Conservation (phyloP, 257 asterid genomes). For the Plectranthus barbatus region DNA sequence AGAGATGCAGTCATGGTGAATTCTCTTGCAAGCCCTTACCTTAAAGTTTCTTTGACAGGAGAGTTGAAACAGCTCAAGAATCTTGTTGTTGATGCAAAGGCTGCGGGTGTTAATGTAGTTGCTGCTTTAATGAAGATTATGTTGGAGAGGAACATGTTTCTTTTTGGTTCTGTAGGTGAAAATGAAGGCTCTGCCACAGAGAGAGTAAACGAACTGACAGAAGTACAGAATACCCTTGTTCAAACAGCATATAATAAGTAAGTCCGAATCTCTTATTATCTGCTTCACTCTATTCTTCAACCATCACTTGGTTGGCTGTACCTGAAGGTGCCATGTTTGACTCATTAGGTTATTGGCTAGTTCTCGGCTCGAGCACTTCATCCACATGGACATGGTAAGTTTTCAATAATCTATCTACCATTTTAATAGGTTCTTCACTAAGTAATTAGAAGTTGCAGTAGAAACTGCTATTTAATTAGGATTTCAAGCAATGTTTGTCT, state of each 20-base stretch:
- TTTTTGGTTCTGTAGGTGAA: constrained; percentile 63
- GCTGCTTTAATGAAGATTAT: constrained; percentile 52
- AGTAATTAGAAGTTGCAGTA: no score
- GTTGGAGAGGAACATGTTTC: constrained; percentile 66
- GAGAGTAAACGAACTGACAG: constrained; percentile 61
- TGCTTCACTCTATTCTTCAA: not conserved
- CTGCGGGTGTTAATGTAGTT: constrained; percentile 34
- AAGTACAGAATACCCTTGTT: constrained; percentile 51
- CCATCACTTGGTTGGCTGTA: not conserved
- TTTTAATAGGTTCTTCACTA: not conserved
- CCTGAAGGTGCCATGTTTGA: constrained; percentile 20
- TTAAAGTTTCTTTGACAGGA: constrained; percentile 27
- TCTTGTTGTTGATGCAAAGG: constrained; percentile 51
- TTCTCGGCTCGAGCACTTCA: constrained; percentile 55
- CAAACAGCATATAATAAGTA: constrained; percentile 62
- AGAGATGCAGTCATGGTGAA: not conserved
- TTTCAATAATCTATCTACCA: not conserved
- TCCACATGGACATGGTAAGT: constrained; percentile 83
- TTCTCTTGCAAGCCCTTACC: not conserved
- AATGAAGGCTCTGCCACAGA: constrained; percentile 56
- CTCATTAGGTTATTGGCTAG: constrained; percentile 52
- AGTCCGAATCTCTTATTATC: constrained; percentile 11
- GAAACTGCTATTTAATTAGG: not conserved
- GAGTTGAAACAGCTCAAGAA: constrained; percentile 53
- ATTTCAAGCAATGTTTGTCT: not conserved